Evolutionary conservation across 352 stramenopile genomes (phyloP).

Genomic region (Nothophytophthora sp.): DNA sequence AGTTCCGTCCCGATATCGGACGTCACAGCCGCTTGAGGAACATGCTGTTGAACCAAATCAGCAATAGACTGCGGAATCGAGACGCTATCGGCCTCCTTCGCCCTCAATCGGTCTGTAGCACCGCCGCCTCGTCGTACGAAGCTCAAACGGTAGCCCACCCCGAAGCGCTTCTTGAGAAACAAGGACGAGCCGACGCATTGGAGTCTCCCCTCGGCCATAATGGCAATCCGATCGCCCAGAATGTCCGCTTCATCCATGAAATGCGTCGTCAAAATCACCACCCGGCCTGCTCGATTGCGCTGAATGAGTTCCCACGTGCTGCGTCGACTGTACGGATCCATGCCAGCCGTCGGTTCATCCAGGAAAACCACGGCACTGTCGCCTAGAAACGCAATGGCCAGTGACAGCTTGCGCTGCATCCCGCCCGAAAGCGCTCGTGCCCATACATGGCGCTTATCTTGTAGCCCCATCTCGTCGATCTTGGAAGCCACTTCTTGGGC

Average conservation of each 20-base stretch:
- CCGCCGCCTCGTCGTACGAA: slow-evolving; percentile 33
- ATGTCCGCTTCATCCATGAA: slow-evolving; percentile 94
- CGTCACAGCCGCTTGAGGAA: slow-evolving; percentile 38
- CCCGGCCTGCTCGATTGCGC: slow-evolving; percentile 44
- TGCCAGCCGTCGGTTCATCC: slow-evolving; percentile 92
- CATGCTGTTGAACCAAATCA: slow-evolving; percentile 32
- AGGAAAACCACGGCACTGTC: slow-evolving; percentile 77
- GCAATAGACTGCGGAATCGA: neutral
- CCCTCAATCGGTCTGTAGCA: neutral
- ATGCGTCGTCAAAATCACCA: slow-evolving; percentile 92
- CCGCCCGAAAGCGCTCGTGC: slow-evolving; percentile 66
- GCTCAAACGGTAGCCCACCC: slow-evolving; percentile 77
- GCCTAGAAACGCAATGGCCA: slow-evolving; percentile 78
- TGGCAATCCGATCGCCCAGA: slow-evolving; percentile 89
- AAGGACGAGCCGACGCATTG: slow-evolving; percentile 77
- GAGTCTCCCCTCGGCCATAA: slow-evolving; percentile 81
- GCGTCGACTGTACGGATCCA: slow-evolving; percentile 92
- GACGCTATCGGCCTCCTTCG: neutral
- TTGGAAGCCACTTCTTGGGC: slow-evolving; percentile 45
- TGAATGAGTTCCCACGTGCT: slow-evolving; percentile 89
- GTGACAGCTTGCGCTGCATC: slow-evolving; percentile 80
- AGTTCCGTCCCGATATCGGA: slow-evolving; percentile 81
- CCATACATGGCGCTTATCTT: slow-evolving; percentile 79
- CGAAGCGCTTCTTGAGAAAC: slow-evolving; percentile 85
- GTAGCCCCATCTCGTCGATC: slow-evolving; percentile 90